Percentiles rank a stretch among this genome's conserved stretches.
phyloP scores from a whole-genome alignment of 192 early-diverging fungal genomes.

The Coemansia sp. region DNA sequence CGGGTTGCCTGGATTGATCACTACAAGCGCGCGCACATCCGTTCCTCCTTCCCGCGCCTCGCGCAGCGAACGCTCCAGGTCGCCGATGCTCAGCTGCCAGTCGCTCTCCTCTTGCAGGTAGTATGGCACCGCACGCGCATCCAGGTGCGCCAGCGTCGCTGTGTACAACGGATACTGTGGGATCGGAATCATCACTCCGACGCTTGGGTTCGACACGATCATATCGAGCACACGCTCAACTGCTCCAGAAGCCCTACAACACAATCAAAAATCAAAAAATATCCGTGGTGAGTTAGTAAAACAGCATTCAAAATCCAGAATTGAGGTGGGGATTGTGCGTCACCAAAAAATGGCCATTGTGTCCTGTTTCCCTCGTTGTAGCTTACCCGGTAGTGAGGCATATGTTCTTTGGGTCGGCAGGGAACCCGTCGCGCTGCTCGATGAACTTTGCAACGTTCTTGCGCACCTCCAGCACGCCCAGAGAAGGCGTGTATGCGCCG shows the following conservation, averaged over 20 bases:
- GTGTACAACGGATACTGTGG: conserved; percentile 99
- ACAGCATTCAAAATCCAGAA: too few relatives aligned
- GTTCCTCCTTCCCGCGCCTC: conserved; percentile 67
- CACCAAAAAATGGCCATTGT: too few relatives aligned
- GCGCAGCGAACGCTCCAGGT: conserved; percentile 64
- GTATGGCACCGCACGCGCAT: conserved; percentile 89
- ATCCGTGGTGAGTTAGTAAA: too few relatives aligned
- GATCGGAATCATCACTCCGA: conserved; percentile 98
- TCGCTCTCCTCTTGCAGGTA: conserved; percentile 84
- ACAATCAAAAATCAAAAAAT: conserved; percentile 6
- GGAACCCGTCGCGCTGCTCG: conserved; percentile 87
- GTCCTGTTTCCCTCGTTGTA: too few relatives aligned
- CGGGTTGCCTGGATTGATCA: conserved; percentile 99
- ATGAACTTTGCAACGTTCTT: conserved; percentile 91
- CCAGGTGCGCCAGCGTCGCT: conserved; percentile 81
- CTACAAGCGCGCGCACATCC: conserved; percentile 91
- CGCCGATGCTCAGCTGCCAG: conserved; percentile 75
- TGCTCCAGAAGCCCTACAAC: conserved; percentile 72
- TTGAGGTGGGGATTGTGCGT: too few relatives aligned
- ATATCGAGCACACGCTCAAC: conserved; percentile 91
- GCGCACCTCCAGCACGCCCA: conserved; percentile 83
- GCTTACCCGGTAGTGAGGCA: conserved; percentile 85
- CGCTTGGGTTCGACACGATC: conserved; percentile 70
- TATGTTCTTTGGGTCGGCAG: conserved; percentile 80
- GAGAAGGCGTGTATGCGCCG: conserved; percentile 94